These are phyloP conservation scores for Botrytis tulipae DNA, from an alignment of 2,329 filamentous ascomycete genomes.

Conservation along the genomic window DNA sequence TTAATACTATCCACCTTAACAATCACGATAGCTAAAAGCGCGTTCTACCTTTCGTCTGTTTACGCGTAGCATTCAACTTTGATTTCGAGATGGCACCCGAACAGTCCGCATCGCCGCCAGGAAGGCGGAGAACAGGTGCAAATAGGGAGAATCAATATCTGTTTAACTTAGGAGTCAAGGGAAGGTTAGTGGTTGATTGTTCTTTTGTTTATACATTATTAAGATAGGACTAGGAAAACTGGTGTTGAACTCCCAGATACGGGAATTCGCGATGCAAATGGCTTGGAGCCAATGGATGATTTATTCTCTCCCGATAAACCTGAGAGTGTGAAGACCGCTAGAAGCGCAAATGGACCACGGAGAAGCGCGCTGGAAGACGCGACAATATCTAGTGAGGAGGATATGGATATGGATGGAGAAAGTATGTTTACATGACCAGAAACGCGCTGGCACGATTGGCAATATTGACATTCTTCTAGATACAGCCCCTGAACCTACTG, in stretches of 20 bases:
- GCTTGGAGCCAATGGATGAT: conserved; percentile 81
- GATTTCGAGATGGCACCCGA: conserved; percentile 18
- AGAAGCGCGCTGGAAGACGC: conserved; percentile 38
- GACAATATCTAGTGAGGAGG: conserved; percentile 52
- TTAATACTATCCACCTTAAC: neutral
- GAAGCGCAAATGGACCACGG: conserved; percentile 21
- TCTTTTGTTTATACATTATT: conserved; percentile 13
- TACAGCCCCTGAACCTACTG: conserved; percentile 49
- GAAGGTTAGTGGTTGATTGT: conserved; percentile 43
- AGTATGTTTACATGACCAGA: conserved; percentile 44
- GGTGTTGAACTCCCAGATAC: conserved; percentile 77
- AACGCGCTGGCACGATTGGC: neutral
- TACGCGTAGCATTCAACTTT: conserved; percentile 11
- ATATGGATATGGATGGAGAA: conserved; percentile 59
- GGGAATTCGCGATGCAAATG: conserved; percentile 83
- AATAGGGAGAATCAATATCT: conserved; percentile 45
- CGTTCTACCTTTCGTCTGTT: neutral
- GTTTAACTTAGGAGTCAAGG: conserved; percentile 50
- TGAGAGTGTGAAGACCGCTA: conserved; percentile 20
- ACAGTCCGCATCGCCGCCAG: conserved; percentile 21
- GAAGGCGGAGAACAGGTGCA: conserved; percentile 35
- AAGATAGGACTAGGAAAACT: conserved; percentile 66
- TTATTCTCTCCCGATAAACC: conserved; percentile 80
- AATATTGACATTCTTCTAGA: conserved; percentile 39
- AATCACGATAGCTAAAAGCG: neutral